These are phyloP conservation scores for Punctularia strigosozonata DNA, from an alignment of 768 basidiomycete species.

Conservation along the genomic window DNA sequence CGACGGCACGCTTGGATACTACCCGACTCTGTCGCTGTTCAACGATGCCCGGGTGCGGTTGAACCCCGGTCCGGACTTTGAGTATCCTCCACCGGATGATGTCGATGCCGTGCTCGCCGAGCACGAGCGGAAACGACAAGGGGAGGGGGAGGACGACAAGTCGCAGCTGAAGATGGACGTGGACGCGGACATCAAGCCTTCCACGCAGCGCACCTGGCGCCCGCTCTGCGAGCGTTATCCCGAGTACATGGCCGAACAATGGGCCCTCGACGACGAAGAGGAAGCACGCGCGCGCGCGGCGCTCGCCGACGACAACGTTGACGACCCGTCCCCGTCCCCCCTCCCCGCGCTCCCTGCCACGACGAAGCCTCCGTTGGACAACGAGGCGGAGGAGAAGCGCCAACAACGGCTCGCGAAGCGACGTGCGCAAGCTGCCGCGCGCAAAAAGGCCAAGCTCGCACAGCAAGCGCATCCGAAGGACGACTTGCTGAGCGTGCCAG, in stretches of 20 bases:
- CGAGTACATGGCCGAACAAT: conserved; percentile 80
- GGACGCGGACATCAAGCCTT: conserved; percentile 15
- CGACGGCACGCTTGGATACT: conserved; percentile 92
- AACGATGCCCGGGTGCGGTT: conserved; percentile 76
- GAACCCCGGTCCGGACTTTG: conserved; percentile 86
- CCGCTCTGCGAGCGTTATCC: conserved; percentile 77
- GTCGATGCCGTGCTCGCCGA: conserved; percentile 52
- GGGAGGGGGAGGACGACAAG: conserved; percentile 11
- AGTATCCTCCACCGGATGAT: conserved; percentile 67
- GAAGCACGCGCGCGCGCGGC: no score
- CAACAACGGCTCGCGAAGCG: conserved; percentile 13
- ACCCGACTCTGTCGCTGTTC: conserved; percentile 88
- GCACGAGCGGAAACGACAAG: conserved; percentile 8
- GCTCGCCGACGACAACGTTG: no score
- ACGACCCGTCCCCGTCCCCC: no score
- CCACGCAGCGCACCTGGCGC: conserved; percentile 54
- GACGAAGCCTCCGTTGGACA: no score
- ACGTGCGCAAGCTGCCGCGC: conserved; percentile 12
- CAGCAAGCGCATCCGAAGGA: conserved; percentile 31
- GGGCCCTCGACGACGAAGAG: conserved; percentile 71
- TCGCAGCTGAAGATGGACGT: conserved; percentile 21
- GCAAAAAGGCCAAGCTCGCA: conserved; percentile 27
- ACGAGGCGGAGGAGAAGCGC: conserved; percentile 6
- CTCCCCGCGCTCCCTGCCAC: no score
- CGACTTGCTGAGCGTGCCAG: no score